Base-by-base conservation (phyloP, 2,329 filamentous ascomycete genomes). In the Diplodia corticola region DNA sequence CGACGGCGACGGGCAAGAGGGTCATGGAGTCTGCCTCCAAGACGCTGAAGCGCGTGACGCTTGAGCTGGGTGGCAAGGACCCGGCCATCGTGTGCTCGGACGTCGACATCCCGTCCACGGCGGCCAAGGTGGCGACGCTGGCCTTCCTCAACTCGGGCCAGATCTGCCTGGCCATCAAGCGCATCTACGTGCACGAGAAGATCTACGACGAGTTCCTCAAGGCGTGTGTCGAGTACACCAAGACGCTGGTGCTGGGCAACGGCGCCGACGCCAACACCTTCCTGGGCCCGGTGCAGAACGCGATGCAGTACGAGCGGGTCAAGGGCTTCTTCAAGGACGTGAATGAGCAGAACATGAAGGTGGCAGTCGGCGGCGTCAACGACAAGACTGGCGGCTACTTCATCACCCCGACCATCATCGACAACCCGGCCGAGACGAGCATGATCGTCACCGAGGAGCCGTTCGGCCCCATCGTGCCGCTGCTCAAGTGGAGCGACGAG, bases 31-130 rank as follows among this genome's bases (percentile, higher is more conserved):
- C 79, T 20, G 84, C 81, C 64, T 80, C 83, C 17, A 80, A 82
- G 72, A 86, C 84, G 0, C 75, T 89, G 37, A 89, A 88, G 79
- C 80, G 85, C 33, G 80, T 86, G 17, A 86, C 84, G 0, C 80
- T 89, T 5, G 87, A 89, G 73, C 80, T 88, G 17, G 84, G 86
- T n/a, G 86, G 86, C 5, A 88, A 89, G 68, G 86, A 88, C 69
- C 81, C 86, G 0, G 82, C 84, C 9, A 85, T 89, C 69, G 79
- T 89, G n/a, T 81, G 82, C 7, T 82, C 87, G 53, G 75, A 87
- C 66, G 78, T 81, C 20, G 80, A 81, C 55, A 77, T 82, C 20
- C 76, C 80, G 7, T 76, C 79, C 48, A 75, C 74, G 20, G 69
- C 75, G 1, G 70, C 73, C 4, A 73, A 82, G 66, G 75, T 85